Percentiles rank a stretch among this genome's conserved stretches.
These are phyloP conservation scores for Bothriochloa decipiens DNA, from an alignment of 176 grass and related monocot genomes.

Conservation along the genomic window DNA sequence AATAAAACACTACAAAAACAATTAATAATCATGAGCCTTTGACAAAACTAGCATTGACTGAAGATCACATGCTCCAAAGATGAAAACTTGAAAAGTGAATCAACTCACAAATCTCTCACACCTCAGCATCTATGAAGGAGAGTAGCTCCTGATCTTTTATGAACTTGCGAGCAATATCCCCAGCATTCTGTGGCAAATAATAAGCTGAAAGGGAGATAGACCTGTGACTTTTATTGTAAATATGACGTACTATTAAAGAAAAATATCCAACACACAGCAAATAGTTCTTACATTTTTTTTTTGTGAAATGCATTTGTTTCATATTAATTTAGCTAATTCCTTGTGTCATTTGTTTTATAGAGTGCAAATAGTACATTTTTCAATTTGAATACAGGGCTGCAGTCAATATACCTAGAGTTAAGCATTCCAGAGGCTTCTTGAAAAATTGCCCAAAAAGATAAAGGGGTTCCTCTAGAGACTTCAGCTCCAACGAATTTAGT, in stretches of 20 bases:
- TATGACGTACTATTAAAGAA: neutral
- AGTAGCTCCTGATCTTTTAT: conserved; percentile 92
- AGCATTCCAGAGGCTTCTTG: conserved; percentile 89
- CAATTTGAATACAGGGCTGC: neutral
- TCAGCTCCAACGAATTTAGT: conserved; percentile 88
- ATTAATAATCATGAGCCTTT: conserved; percentile 26
- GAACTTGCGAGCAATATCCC: conserved; percentile 91
- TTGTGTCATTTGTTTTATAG: neutral
- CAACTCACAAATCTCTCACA: conserved; percentile 70
- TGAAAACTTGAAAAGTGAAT: conserved; percentile 41
- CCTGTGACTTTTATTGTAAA: neutral
- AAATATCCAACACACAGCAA: neutral
- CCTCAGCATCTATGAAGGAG: conserved; percentile 99
- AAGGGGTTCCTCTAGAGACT: conserved; percentile 90
- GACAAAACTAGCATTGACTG: conserved; percentile 4
- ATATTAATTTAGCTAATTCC: conserved; percentile 8
- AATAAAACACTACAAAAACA: conserved; percentile 85
- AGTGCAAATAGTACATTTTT: conserved; percentile 12
- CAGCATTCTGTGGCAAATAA: conserved; percentile 95
- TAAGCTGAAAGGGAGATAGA: conserved; percentile 69
- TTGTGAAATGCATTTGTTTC: conserved; percentile 7
- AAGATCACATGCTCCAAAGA: neutral
- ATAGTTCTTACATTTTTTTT: neutral
- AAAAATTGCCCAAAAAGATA: conserved; percentile 96
- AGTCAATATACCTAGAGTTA: conserved; percentile 75